Evolutionary conservation across 83 land plant genomes (phyloP).

Genomic region (Thuja plicata): DNA sequence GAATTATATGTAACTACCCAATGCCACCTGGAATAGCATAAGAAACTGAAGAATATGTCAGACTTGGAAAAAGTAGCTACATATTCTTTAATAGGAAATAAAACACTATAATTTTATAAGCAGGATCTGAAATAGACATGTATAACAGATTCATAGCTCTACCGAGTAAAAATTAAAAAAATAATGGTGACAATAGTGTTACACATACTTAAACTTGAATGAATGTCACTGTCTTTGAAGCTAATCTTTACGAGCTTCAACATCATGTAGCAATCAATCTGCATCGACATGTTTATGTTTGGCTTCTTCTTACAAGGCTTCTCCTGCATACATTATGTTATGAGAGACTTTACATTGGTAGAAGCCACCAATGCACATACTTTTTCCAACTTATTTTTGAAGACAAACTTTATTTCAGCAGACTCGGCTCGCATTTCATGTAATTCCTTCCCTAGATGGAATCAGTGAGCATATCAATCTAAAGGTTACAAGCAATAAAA

Average conservation of each 20-base stretch:
- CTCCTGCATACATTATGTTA: slow-evolving; percentile 71
- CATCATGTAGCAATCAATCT: slow-evolving; percentile 80
- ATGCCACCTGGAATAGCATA: neutral
- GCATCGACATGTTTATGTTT: slow-evolving; percentile 53
- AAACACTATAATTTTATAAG: neutral
- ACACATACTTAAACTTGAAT: slow-evolving; percentile 70
- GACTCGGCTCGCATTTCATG: slow-evolving; percentile 80
- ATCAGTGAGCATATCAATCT: neutral
- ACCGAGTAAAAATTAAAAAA: neutral
- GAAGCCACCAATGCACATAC: slow-evolving; percentile 57
- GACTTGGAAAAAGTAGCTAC: neutral
- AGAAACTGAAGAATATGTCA: neutral
- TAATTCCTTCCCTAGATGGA: slow-evolving; percentile 89
- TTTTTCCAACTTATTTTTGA: slow-evolving; percentile 75
- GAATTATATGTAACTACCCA: neutral
- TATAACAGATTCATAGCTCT: neutral
- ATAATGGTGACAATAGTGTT: neutral
- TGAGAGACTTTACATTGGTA: slow-evolving; percentile 57
- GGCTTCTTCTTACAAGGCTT: slow-evolving; percentile 75
- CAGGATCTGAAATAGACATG: neutral
- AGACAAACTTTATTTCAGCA: slow-evolving; percentile 76
- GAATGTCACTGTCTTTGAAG: slow-evolving; percentile 58
- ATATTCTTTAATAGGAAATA: neutral
- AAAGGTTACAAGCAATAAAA: neutral
- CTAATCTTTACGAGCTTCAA: slow-evolving; percentile 97